Conservation (phyloP, 2,329 filamentous ascomycete species). For the Penicillium sumatraense region DNA sequence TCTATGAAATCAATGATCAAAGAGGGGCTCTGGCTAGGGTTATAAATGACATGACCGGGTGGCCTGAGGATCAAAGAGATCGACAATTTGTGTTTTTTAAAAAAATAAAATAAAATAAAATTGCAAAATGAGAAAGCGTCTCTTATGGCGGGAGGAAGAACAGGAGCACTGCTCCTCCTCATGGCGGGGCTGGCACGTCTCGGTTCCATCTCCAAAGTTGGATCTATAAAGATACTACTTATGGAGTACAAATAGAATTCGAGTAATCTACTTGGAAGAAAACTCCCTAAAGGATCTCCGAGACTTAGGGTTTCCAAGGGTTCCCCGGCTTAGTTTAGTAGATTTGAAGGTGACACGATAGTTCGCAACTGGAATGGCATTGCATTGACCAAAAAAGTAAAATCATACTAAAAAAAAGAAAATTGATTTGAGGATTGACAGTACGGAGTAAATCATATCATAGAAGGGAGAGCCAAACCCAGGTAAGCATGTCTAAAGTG, state of each 20-base stretch:
- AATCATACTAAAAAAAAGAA: too few species aligned
- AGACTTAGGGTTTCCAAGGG: neutral
- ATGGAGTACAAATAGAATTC: too few species aligned
- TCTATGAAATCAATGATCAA: neutral
- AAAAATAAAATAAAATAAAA: conserved; percentile 1
- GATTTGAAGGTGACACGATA: conserved; percentile 10
- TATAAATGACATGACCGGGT: conserved; percentile 1
- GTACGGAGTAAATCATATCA: too few species aligned
- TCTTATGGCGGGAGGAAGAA: too few species aligned
- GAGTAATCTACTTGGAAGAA: too few species aligned
- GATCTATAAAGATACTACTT: conserved; percentile 14
- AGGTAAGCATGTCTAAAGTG: too few species aligned
- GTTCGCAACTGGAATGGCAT: conserved; percentile 10
- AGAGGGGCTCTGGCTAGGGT: neutral
- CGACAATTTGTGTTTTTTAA: neutral
- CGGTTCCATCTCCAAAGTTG: neutral
- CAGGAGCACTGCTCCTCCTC: neutral
- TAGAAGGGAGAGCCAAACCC: too few species aligned
- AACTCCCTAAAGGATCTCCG: neutral
- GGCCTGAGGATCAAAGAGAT: conserved; percentile 4
- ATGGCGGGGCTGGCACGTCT: conserved; percentile 10
- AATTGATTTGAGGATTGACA: too few species aligned
- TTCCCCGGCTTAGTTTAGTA: neutral
- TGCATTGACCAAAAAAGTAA: neutral
- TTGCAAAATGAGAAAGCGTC: too few species aligned